Evolutionary conservation across 2,329 filamentous ascomycete species (phyloP).

Genomic region (Penicillium sp.): DNA sequence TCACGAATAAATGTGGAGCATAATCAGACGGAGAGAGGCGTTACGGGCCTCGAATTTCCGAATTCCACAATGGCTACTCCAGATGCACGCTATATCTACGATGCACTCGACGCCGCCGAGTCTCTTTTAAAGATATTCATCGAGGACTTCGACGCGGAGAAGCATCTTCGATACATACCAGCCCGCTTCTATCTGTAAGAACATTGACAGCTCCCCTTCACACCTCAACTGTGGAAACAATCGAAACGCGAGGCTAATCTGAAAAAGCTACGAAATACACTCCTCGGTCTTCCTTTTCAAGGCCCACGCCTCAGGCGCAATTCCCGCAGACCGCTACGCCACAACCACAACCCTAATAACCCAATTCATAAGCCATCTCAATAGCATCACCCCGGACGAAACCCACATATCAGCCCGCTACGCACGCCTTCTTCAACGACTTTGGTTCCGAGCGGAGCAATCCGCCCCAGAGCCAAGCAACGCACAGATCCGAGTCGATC

Average conservation of each 20-base stretch:
- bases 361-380: not conserved
- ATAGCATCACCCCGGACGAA: not conserved
- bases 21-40: no score
- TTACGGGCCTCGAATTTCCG: not conserved
- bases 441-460: not conserved
- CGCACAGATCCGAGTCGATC: not conserved
- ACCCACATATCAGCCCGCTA: slow-evolving; percentile 1
- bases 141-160: slow-evolving; percentile 2
- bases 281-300: slow-evolving; percentile 12
- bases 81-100: slow-evolving; percentile 8
- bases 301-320: slow-evolving; percentile 5
- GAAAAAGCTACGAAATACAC: slow-evolving; percentile 10
- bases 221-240: no score
- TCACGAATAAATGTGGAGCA: no score
- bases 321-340: not conserved
- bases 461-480: not conserved
- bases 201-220: not conserved
- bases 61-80: slow-evolving; percentile 6
- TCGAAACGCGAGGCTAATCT: not conserved
- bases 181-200: slow-evolving; percentile 9
- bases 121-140: slow-evolving; percentile 5
- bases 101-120: slow-evolving; percentile 5
- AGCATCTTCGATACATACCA: slow-evolving; percentile 1
- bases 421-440: not conserved
- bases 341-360: slow-evolving; percentile 2